Evolutionary conservation across 2,329 filamentous ascomycete genomes (phyloP), one percentile per base, ranked within the genome.

Genomic region (Aspergillus bombycis): DNA sequence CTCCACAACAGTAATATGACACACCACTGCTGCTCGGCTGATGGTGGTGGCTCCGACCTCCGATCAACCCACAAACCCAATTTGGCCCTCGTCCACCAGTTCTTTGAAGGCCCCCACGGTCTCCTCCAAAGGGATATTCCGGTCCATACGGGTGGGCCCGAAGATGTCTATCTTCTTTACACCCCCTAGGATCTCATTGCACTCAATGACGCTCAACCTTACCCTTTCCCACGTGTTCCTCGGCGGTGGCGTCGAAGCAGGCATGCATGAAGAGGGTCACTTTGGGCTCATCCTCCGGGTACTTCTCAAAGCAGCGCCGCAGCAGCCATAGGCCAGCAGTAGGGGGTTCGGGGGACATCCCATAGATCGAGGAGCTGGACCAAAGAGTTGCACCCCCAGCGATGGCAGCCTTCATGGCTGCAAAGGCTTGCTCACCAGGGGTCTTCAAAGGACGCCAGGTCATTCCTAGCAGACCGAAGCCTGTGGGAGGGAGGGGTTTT

Each of bases 381-480:
- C 30, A 30, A 30, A 30, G 30, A 30, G 5, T 30, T 30, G 30
- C 30, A 6, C 30, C 30, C 30, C 30, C 30, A 30, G 30, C 30
- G 5, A 30, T 30, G 9, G 30, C 30, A 9, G 30, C 30, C 30
- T 30, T 30, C 30, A 30, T 30, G 30, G 30, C 30, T n/a, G 4
- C 26, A 57, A 5, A 43, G 54, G 9, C 54, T 32, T 7, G 54
- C 19, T 36, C 54, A 57, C 21, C 5, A 30, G 30, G 30, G 3
- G 30, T 30, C 30, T 30, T 30, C 30, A 9, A 30, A 9, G 30
- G 30, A 9, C 30, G 30, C 30, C 30, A 30, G 30, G 54, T 57
- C 54, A 57, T 57, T 30, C 54, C 54, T n/a, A 57, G 54, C 6
- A 57, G 34, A 34, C 54, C 54, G 19, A 57, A 57, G 54, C 34